phyloP scores from a whole-genome alignment of 148 eudicot genomes.

The Silene uniflora region DNA sequence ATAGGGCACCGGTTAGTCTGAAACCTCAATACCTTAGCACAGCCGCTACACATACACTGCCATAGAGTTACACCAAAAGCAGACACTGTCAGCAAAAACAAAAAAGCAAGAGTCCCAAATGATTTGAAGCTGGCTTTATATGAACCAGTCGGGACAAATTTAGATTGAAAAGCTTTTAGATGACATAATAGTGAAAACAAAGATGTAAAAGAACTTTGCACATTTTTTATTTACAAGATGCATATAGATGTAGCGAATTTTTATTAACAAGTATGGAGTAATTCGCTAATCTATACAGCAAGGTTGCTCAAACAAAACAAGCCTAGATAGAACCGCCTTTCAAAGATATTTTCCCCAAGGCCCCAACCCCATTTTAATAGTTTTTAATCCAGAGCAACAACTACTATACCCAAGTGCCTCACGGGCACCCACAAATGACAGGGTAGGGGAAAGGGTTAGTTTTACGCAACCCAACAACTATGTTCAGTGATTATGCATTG shows the following conservation, averaged over 20 bases:
- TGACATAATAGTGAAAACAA: background rate
- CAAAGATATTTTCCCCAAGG: background rate
- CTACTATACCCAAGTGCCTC: background rate
- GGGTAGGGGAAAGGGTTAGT: background rate
- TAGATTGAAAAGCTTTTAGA: background rate
- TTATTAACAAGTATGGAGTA: background rate
- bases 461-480: background rate
- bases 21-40: constrained; percentile 88
- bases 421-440: background rate
- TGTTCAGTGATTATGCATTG: background rate
- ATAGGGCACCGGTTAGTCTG: constrained; percentile 98
- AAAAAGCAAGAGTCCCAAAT: background rate
- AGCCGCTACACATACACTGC: constrained; percentile 99
- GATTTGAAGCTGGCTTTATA: background rate
- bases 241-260: background rate
- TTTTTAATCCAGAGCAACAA: background rate
- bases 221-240: background rate
- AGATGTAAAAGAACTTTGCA: background rate
- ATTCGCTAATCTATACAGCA: background rate
- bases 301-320: background rate
- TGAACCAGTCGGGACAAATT: background rate
- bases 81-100: background rate
- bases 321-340: background rate
- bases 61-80: constrained; percentile 17
- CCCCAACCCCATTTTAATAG: background rate